These are phyloP conservation scores for Heliosperma pusillum DNA, from an alignment of 148 eudicot genomes.

Conservation along the genomic window DNA sequence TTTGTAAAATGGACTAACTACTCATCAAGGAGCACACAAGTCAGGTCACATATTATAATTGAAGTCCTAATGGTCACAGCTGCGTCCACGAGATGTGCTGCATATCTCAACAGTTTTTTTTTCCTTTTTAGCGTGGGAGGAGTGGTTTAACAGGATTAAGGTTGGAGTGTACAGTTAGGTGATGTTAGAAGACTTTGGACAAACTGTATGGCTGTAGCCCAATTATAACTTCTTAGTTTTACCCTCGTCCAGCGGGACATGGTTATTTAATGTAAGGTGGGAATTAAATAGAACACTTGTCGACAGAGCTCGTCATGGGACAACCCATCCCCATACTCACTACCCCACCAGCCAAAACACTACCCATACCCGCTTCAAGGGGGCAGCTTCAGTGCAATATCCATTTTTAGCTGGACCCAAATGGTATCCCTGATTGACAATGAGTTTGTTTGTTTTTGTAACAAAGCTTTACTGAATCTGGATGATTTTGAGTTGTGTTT, in stretches of 20 bases:
- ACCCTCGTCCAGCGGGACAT: not conserved
- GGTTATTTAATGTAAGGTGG: not conserved
- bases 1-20: not conserved
- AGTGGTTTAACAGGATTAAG: too few species aligned
- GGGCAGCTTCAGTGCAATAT: too few species aligned
- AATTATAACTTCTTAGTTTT: not conserved
- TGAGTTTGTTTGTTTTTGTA: not conserved
- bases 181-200: not conserved
- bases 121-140: not conserved
- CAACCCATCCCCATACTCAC: too few species aligned
- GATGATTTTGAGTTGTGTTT: conserved; percentile 13
- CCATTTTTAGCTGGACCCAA: too few species aligned
- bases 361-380: too few species aligned
- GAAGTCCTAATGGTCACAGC: not conserved
- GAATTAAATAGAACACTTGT: not conserved
- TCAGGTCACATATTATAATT: not conserved
- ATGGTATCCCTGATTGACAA: not conserved
- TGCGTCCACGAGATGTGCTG: not conserved
- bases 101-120: not conserved
- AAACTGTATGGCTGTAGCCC: not conserved
- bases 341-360: too few species aligned
- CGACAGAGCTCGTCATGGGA: not conserved
- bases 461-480: not conserved
- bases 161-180: not conserved
- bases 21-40: not conserved